Conservation (phyloP, 1,284 basidiomycete genomes). For the Coniferiporia sulphurascens region DNA sequence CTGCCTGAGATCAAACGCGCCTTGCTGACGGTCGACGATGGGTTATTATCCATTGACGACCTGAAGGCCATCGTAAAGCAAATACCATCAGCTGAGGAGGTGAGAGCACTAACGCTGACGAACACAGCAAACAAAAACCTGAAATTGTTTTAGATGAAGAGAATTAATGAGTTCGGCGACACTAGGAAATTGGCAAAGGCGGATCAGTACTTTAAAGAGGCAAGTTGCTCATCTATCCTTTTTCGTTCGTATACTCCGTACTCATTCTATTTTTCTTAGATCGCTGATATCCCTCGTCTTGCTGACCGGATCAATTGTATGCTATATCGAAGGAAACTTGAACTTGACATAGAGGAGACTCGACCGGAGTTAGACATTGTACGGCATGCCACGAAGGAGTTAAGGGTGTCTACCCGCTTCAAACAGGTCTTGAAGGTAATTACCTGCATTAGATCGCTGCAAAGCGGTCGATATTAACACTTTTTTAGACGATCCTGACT, state of each 20-base stretch:
- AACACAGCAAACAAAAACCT: not conserved
- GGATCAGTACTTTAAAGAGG: slow-evolving; percentile 81
- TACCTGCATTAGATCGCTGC: too few relatives aligned
- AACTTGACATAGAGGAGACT: slow-evolving; percentile 80
- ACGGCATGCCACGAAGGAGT: slow-evolving; percentile 68
- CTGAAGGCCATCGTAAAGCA: slow-evolving; percentile 70
- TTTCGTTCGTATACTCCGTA: not conserved
- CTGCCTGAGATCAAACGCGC: slow-evolving; percentile 62
- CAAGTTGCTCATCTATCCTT: slow-evolving; percentile 27
- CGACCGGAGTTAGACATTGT: slow-evolving; percentile 78
- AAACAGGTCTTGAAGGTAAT: slow-evolving; percentile 68
- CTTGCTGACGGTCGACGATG: slow-evolving; percentile 67
- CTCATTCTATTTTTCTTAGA: slow-evolving; percentile 37
- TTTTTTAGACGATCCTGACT: slow-evolving; percentile 55
- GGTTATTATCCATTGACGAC: slow-evolving; percentile 61
- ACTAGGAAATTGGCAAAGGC: slow-evolving; percentile 71
- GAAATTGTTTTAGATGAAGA: slow-evolving; percentile 40
- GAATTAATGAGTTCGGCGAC: slow-evolving; percentile 65
- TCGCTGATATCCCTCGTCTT: slow-evolving; percentile 75
- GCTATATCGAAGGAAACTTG: slow-evolving; percentile 77
- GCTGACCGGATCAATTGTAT: slow-evolving; percentile 73
- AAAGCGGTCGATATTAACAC: not conserved
- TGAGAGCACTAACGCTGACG: slow-evolving; percentile 26
- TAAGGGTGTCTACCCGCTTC: slow-evolving; percentile 67
- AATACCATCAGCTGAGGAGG: slow-evolving; percentile 76